Evolutionary conservation across 176 grass and related monocot genomes (phyloP).

Genomic region (Musa troglodytarum): DNA sequence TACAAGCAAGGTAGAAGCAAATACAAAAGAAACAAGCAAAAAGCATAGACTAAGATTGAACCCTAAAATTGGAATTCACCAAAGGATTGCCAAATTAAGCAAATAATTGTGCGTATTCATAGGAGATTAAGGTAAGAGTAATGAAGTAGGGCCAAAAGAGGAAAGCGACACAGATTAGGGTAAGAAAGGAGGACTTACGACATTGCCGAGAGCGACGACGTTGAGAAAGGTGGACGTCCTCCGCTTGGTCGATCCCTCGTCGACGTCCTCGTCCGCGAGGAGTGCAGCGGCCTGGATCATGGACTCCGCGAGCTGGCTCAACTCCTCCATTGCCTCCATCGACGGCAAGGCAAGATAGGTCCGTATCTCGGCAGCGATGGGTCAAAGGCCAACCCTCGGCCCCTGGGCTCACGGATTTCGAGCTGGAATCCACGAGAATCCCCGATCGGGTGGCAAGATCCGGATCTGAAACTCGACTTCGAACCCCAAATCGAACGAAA

Average conservation of each 20-base stretch:
- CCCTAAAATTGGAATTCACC: background rate
- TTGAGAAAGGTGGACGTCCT: slow-evolving; percentile 84
- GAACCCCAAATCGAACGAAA: background rate
- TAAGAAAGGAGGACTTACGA: slow-evolving; percentile 47
- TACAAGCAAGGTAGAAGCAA: background rate
- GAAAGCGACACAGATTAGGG: background rate
- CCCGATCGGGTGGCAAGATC: background rate
- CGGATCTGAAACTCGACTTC: background rate
- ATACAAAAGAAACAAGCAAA: background rate
- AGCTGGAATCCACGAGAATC: background rate
- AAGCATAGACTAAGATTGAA: background rate
- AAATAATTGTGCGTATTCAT: background rate
- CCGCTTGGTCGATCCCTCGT: slow-evolving; percentile 35
- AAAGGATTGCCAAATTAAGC: background rate
- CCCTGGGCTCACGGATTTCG: background rate
- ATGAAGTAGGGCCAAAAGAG: background rate
- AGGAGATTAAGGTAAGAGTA: background rate
- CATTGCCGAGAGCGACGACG: slow-evolving; percentile 89
- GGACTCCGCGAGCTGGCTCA: slow-evolving; percentile 72
- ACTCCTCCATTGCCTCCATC: slow-evolving; percentile 94
- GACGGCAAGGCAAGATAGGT: background rate
- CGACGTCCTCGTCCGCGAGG: slow-evolving; percentile 80
- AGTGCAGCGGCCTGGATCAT: slow-evolving; percentile 83
- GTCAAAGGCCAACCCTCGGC: background rate
- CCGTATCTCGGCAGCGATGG: background rate